phyloP scores from a whole-genome alignment of 352 stramenopile species.

The Phytophthora constricta region DNA sequence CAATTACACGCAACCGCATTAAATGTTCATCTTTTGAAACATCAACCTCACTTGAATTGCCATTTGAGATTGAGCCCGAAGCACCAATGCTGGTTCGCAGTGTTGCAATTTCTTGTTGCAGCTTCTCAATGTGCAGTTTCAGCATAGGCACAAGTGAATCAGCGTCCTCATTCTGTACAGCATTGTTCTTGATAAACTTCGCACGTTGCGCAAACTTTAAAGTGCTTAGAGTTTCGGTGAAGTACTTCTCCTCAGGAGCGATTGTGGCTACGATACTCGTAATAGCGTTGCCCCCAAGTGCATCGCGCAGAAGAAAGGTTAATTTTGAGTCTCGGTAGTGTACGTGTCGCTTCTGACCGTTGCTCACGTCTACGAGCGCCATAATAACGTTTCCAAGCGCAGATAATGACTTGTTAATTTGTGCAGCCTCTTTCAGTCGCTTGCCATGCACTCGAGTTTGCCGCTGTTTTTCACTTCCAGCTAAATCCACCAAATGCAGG shows the following conservation, averaged over 20 bases:
- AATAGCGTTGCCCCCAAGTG: constrained; percentile 86
- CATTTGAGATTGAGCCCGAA: constrained; percentile 13
- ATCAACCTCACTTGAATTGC: constrained; percentile 17
- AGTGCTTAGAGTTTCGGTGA: constrained; percentile 87
- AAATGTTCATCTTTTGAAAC: constrained; percentile 33
- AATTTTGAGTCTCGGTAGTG: constrained; percentile 90
- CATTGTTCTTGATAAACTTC: constrained; percentile 91
- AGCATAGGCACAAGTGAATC: constrained; percentile 77
- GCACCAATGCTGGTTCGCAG: constrained; percentile 27
- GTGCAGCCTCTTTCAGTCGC: constrained; percentile 86
- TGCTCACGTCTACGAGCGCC: constrained; percentile 85
- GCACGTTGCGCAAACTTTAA: constrained; percentile 89
- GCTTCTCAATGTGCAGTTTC: constrained; percentile 76
- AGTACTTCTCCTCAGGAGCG: constrained; percentile 83
- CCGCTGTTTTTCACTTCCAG: constrained; percentile 89
- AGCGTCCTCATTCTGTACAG: constrained; percentile 85
- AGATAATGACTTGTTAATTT: constrained; percentile 92
- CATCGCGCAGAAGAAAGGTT: constrained; percentile 83
- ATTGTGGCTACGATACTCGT: constrained; percentile 88
- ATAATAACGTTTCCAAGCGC: constrained; percentile 91
- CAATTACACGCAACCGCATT: constrained; percentile 30
- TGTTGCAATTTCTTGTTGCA: constrained; percentile 66
- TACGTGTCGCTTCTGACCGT: constrained; percentile 79
- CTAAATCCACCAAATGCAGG: constrained; percentile 88
- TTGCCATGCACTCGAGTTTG: constrained; percentile 82